Evolutionary conservation across 306 rosid species (phyloP), one percentile per base, ranked within the genome.

Genomic region (Dryas octopetala): DNA sequence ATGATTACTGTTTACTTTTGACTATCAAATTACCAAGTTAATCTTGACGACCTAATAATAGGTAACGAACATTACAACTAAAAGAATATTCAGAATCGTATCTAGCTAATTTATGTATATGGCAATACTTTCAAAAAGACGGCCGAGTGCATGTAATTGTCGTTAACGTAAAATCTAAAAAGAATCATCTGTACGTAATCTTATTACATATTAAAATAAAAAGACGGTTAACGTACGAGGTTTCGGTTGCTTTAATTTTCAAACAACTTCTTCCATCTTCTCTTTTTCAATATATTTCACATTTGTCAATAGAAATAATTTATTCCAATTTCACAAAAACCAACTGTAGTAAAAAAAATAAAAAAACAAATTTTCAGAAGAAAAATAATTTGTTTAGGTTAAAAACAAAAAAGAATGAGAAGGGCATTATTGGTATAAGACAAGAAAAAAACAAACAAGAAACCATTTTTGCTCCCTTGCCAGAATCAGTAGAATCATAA

Each of bases 401-500:
- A 43, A 70, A 52, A 14, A 70, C 38, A 2, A 3, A 52, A 52
- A 40, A 70, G 1, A 9, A 7, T 49, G 45, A n/a, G 47, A 69
- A 43, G 59, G 74, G 74, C 38, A 69, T 69, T 68, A 51, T 50
- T 2, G 74, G 14, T 48, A 51, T 0, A 41, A 38, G 19, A 70
- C 10, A 0, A n/a, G 51, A 32, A 49, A 62, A 32, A 62, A 32
- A 32, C 61, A 69, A 69, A 38, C 60, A 15, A 4, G 47, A 69
- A 50, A 38, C 73, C 47, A 50, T 49, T 47, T 48, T 1, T 51
- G 61, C 74, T 7, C 16, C 15, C n/a, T 9, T 70, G 32, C 74
- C 63, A 53, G 74, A 53, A 32, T 38, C 10, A n/a, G 62, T 38
- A 70, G 48, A 8, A 40, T 9, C 62, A 40, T 70, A 70, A 71